phyloP scores from a whole-genome alignment of 1,284 basidiomycete species.

The Dichomitus squalens region DNA sequence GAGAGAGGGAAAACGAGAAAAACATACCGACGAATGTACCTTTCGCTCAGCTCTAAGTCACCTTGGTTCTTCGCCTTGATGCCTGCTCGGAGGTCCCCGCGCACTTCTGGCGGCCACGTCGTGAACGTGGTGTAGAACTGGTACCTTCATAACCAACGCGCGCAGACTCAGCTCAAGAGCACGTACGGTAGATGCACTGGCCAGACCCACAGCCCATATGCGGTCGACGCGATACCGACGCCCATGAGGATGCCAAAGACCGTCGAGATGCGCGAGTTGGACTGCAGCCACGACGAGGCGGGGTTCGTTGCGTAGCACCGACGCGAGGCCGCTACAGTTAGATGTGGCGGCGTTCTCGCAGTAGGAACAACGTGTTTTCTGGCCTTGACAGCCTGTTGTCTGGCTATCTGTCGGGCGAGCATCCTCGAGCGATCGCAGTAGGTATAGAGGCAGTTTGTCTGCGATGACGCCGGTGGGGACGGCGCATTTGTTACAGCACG shows the following conservation, averaged over 20 bases:
- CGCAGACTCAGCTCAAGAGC: background rate
- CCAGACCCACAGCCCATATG: slow-evolving; percentile 56
- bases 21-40: slow-evolving; percentile 57
- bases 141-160: slow-evolving; percentile 45
- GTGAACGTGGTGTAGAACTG: slow-evolving; percentile 62
- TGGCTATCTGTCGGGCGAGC: background rate
- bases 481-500: too few relatives aligned
- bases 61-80: slow-evolving; percentile 64
- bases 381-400: background rate
- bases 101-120: slow-evolving; percentile 66
- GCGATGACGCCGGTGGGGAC: too few relatives aligned
- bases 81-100: slow-evolving; percentile 64
- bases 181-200: background rate
- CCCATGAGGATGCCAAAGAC: slow-evolving; percentile 51
- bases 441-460: too few relatives aligned
- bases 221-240: slow-evolving; percentile 50
- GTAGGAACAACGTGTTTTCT: background rate
- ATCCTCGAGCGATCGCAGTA: background rate
- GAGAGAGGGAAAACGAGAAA: background rate
- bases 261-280: slow-evolving; percentile 39
- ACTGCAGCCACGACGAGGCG: slow-evolving; percentile 17
- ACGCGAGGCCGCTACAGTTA: background rate
- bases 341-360: background rate
- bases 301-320: slow-evolving; percentile 1
- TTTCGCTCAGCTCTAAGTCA: slow-evolving; percentile 56